A percentile compares a stretch with the other conserved stretches of the same genome.
Conservation (phyloP, 2,329 filamentous ascomycete genomes). For the Graphilbum sp. region DNA sequence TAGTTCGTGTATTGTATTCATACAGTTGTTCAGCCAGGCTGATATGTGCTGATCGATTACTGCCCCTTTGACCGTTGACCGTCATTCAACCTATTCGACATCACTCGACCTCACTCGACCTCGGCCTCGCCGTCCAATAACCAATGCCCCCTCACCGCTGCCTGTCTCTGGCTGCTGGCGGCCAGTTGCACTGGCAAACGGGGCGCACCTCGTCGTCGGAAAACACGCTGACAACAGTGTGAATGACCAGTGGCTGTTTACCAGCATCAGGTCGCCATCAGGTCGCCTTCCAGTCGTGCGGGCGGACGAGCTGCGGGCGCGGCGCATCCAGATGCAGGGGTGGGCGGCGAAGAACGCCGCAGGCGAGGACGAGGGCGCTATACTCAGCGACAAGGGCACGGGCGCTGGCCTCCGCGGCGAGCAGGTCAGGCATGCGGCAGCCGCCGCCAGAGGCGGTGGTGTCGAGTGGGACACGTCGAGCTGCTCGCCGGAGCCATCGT, state of each 20-base stretch:
- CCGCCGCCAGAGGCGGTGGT: constrained; percentile 62
- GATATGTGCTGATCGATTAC: no score
- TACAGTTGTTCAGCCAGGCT: no score
- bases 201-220: constrained; percentile 53
- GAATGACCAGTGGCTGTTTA: constrained; percentile 65
- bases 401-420: constrained; percentile 47
- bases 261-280: constrained; percentile 60
- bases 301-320: constrained; percentile 51
- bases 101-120: no score
- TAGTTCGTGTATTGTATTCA: no score
- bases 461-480: constrained; percentile 51
- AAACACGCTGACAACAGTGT: constrained; percentile 64
- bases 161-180: constrained; percentile 33
- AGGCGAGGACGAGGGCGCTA: no score
- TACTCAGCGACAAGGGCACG: constrained; percentile 57
- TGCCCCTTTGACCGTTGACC: no score
- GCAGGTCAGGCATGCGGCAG: constrained; percentile 50
- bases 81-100: no score
- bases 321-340: constrained; percentile 68
- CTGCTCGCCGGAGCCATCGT: constrained; percentile 52
- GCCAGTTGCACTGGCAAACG: constrained; percentile 70
- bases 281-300: constrained; percentile 58
- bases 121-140: no score
- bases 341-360: no score
- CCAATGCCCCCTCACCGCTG: no score